Conservation (phyloP, 2,329 filamentous ascomycete species). For the Pyricularia grisea region DNA sequence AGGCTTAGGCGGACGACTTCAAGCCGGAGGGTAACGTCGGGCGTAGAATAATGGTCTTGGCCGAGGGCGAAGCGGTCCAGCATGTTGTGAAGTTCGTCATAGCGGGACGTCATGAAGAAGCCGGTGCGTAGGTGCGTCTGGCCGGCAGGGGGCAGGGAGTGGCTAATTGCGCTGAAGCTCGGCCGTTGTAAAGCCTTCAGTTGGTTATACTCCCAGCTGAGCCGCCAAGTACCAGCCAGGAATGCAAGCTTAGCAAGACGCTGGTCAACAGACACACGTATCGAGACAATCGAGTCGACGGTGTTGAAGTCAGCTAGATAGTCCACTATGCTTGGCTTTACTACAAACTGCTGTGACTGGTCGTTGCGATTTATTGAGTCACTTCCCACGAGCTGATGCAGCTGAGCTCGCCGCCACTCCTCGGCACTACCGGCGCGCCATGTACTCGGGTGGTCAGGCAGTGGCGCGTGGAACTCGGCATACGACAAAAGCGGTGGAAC, state of each 20-base stretch:
- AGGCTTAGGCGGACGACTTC: slow-evolving; percentile 25
- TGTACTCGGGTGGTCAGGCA: not conserved
- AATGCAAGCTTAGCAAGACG: slow-evolving; percentile 7
- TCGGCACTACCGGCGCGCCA: slow-evolving; percentile 11
- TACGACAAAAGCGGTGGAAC: slow-evolving; percentile 20
- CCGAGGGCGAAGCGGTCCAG: slow-evolving; percentile 11
- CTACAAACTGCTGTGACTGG: not conserved
- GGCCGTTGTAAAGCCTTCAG: slow-evolving; percentile 15
- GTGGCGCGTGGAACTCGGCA: slow-evolving; percentile 14
- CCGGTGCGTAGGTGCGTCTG: slow-evolving; percentile 17
- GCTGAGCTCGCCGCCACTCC: slow-evolving; percentile 16
- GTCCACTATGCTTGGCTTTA: slow-evolving; percentile 12
- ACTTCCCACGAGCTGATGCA: not conserved
- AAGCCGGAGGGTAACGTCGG: slow-evolving; percentile 20
- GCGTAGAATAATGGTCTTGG: not conserved
- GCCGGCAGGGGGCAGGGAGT: not conserved
- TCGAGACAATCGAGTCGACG: not conserved
- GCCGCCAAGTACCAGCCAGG: slow-evolving; percentile 16
- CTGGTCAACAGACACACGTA: not conserved
- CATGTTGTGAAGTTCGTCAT: slow-evolving; percentile 18
- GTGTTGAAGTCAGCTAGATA: not conserved
- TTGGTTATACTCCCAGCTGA: slow-evolving; percentile 21
- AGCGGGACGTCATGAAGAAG: slow-evolving; percentile 16
- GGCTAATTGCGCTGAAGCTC: not conserved
- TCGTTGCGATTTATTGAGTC: not conserved